Base-by-base conservation (phyloP, 1,139 yeast species). In the Yamadazyma membranifaciens region DNA sequence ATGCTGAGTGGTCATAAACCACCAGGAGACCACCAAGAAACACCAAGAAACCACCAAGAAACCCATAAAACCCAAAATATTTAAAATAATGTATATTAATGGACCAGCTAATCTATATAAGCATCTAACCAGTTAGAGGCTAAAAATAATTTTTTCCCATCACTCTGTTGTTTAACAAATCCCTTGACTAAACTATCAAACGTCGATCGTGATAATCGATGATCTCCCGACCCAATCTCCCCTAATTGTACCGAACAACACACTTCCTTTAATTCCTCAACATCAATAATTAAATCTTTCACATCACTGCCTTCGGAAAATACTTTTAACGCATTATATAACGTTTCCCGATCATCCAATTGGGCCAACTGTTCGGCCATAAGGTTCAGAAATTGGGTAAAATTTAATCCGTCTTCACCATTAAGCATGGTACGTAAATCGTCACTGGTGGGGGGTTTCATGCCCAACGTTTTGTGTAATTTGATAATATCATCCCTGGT, bases 361-460 rank as follows among this genome's bases (percentile, higher is more conserved):
- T 73, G 72, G 40, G 72, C 67, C 37, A 86, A 60, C 45, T 78
- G 79, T 6, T 65, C 64, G 2, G 88, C 80, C 83, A 91, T 80
- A 33, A 82, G 65, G 4, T 83, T 78, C 55, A 86, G 67, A 58
- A 82, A 91, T 37, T 77, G 78, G 3, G 94, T 81, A 55, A 89
- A 87, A 33, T 80, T 79, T 31, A 88, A 52, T n/a, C 79, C 78
- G 9, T 56, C 53, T 17, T 56, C 54, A 26, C 41, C 40, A 5
- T 31, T 33, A 42, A 34, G 11, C 59, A 42, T 47, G 37, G 20
- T 33, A 31, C 16, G 80, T 29, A 59, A 42, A 1, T 62, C 54
- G 0, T 61, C 60, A 11, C 70, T 65, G 9, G 60, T 44, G 2
- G 81, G 79, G 3, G 63, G 54, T 60, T 56, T 55, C 32, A 67